Evolutionary conservation across 805 yeast species (phyloP).

Genomic region (Saccharomycopsis sp.): DNA sequence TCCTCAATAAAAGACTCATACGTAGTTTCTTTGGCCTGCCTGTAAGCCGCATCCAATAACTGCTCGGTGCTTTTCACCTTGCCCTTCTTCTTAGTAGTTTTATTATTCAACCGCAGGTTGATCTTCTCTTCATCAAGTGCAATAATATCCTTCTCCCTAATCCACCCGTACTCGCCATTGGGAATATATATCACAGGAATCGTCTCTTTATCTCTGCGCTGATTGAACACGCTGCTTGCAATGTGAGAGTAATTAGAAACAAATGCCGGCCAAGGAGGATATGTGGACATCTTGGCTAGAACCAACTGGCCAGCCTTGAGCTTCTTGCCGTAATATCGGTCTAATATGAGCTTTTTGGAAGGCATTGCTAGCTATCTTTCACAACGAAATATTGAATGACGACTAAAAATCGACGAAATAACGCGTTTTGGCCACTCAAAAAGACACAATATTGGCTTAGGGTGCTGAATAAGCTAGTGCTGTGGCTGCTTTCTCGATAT

Average conservation of each 20-base stretch:
- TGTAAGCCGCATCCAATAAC: conserved; percentile 6
- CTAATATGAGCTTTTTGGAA: conserved; percentile 11
- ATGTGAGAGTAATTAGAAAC: conserved; percentile 14
- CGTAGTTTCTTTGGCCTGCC: conserved; percentile 3
- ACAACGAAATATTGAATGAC: no score
- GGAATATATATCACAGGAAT: conserved; percentile 17
- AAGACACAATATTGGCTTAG: not conserved
- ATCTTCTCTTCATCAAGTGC: conserved; percentile 7
- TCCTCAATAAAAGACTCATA: conserved; percentile 8
- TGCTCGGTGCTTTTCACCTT: conserved; percentile 6
- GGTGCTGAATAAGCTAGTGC: not conserved
- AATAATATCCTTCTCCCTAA: conserved; percentile 13
- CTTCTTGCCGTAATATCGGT: conserved; percentile 10
- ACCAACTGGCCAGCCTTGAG: conserved; percentile 15
- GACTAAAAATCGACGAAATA: not conserved
- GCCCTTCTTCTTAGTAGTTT: conserved; percentile 5
- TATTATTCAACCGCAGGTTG: conserved; percentile 3
- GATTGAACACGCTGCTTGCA: conserved; percentile 6
- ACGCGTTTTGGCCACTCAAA: not conserved
- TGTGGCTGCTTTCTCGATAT: no score
- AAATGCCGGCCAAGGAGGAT: conserved; percentile 22
- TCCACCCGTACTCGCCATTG: conserved; percentile 16
- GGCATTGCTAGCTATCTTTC: not conserved
- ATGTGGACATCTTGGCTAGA: conserved; percentile 15
- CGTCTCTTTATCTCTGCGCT: conserved; percentile 4